Evolutionary conservation across 163 green algal species (phyloP), one percentile per base, ranked within the genome.

Genomic region (Chlamydomonas reinhardtii): DNA sequence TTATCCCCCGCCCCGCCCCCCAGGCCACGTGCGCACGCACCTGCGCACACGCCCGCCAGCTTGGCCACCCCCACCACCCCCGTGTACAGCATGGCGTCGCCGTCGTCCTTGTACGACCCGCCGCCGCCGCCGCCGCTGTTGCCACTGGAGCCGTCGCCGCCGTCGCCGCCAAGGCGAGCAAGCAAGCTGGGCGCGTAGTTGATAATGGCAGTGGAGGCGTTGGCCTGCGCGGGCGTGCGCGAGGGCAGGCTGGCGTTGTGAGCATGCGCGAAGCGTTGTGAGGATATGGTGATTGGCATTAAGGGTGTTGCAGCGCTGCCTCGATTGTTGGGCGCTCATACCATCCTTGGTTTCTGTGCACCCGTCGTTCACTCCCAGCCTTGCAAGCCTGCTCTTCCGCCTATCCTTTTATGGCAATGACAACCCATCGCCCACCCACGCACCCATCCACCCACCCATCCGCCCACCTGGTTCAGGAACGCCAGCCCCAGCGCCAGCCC

Each of bases 101-200:
- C 64, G 73, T 92, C 82, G n/a, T 31, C 72, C 4, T 56, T 61
- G 4, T 32, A n/a, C 27, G 37, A 54, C 9, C 31, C 35, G 43
- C 54, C 29, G 3, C 27, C 78, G 66, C 68, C 78, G 31, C n/a
- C 69, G 35, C 34, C 71, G 35, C 35, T 16, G 24, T 15, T 17
- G 48, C 48, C 14, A 19, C 9, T 17, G n/a, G n/a, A n/a, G 48
- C 48, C 48, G 48, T 56, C 48, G 48, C 39, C n/a, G 16, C 29
- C 66, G 22, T 73, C 74, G 6, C 70, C 59, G 22, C 77, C 82
- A 76, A 87, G 9, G 0, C 62, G 20, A 31, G 82, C 34, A 70
- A 98, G 82, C 48, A 96, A 81, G 37, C 89, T 83, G 0, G 96
- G 95, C 2, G 94, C 94, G 82, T 97, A 99, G 87, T 98, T 98